Percentiles rank a stretch among this genome's conserved stretches.
These are phyloP conservation scores for Boletales sp. DNA, from an alignment of 768 basidiomycete species.

Conservation along the genomic window DNA sequence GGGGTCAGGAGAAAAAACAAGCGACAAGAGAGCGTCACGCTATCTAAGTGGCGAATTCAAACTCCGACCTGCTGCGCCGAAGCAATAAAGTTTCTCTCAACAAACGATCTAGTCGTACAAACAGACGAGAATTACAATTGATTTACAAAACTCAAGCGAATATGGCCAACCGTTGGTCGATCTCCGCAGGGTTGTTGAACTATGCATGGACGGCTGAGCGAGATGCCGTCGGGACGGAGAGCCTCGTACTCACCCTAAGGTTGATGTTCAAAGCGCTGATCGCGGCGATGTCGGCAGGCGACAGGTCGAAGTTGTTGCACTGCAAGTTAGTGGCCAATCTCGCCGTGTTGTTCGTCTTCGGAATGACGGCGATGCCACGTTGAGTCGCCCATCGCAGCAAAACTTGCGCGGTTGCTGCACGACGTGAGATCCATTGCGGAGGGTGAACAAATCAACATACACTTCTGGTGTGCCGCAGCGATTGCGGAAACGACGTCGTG, in stretches of 20 bases:
- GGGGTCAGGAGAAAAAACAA: constrained; percentile 15
- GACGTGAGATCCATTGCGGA: background rate
- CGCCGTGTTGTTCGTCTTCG: constrained; percentile 54
- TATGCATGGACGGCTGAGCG: constrained; percentile 23
- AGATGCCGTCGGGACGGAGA: background rate
- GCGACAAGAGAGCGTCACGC: background rate
- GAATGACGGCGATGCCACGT: constrained; percentile 69
- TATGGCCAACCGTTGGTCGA: constrained; percentile 63
- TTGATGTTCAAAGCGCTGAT: constrained; percentile 61
- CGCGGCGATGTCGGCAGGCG: constrained; percentile 51
- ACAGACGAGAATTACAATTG: no score
- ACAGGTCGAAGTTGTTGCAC: constrained; percentile 46
- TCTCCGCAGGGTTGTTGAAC: constrained; percentile 69
- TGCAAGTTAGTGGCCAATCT: constrained; percentile 46
- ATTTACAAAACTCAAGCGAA: constrained; percentile 52
- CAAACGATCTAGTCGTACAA: no score
- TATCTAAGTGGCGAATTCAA: constrained; percentile 32
- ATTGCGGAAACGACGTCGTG: constrained; percentile 44
- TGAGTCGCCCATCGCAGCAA: constrained; percentile 79
- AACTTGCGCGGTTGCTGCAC: constrained; percentile 52
- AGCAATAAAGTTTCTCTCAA: no score
- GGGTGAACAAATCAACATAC: constrained; percentile 29
- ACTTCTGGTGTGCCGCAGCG: constrained; percentile 50
- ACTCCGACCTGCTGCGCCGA: constrained; percentile 42
- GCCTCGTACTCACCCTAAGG: constrained; percentile 48